Evolutionary conservation across 495 filamentous ascomycete genomes (phyloP).

Genomic region (Penicillium bovifimosum): DNA sequence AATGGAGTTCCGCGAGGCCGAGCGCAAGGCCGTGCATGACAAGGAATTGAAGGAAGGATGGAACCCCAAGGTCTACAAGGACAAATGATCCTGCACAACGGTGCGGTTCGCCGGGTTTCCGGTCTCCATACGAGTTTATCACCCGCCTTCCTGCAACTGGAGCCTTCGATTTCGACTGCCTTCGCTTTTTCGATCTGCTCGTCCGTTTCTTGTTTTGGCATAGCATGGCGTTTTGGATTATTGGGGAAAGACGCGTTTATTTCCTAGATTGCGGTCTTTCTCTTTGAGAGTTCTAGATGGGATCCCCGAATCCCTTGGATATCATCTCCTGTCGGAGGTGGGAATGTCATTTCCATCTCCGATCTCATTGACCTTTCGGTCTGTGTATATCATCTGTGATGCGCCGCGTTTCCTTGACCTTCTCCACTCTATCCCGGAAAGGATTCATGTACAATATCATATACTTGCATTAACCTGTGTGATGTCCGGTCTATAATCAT

Average conservation of each 20-base stretch:
- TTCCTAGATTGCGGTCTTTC: slow-evolving; percentile 24
- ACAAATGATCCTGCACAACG: slow-evolving; percentile 48
- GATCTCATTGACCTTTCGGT: slow-evolving; percentile 12
- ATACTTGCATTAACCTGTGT: slow-evolving; percentile 22
- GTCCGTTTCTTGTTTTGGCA: slow-evolving; percentile 34
- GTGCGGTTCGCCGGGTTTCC: background rate
- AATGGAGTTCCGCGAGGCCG: slow-evolving; percentile 57
- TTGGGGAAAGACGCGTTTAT: slow-evolving; percentile 20
- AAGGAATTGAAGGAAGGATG: slow-evolving; percentile 77
- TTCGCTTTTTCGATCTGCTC: slow-evolving; percentile 8
- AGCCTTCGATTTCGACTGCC: background rate
- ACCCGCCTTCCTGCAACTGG: slow-evolving; percentile 2
- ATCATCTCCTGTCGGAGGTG: background rate
- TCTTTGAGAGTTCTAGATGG: slow-evolving; percentile 13
- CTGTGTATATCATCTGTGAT: slow-evolving; percentile 25
- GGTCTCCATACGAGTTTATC: slow-evolving; percentile 1
- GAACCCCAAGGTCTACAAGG: slow-evolving; percentile 93
- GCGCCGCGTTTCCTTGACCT: slow-evolving; percentile 8
- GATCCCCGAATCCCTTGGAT: slow-evolving; percentile 1
- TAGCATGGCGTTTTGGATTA: slow-evolving; percentile 48
- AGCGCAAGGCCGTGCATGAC: slow-evolving; percentile 45
- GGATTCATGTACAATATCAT: slow-evolving; percentile 27
- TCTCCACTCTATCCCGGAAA: slow-evolving; percentile 28
- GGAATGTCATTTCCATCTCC: background rate
- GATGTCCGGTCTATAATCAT: slow-evolving; percentile 8